These are phyloP conservation scores for Trichoderma koningiopsis DNA, from an alignment of 2,329 filamentous ascomycete species.

Conservation along the genomic window DNA sequence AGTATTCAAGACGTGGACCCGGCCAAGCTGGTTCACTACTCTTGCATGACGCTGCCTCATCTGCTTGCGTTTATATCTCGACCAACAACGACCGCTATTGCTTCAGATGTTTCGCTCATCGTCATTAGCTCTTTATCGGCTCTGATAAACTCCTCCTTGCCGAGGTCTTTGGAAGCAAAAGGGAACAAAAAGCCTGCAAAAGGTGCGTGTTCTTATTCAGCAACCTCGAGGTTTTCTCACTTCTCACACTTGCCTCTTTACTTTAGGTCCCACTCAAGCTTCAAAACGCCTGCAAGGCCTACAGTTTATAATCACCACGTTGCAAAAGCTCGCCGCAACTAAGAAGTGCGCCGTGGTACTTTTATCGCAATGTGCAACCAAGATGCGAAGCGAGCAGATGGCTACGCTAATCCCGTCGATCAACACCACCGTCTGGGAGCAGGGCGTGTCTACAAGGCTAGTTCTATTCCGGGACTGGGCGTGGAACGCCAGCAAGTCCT, in stretches of 20 bases:
- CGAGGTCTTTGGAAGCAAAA: constrained; percentile 54
- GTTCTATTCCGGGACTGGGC: constrained; percentile 79
- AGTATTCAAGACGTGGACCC: constrained; percentile 31
- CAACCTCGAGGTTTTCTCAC: not conserved
- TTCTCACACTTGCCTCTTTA: constrained; percentile 16
- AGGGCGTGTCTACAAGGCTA: constrained; percentile 70
- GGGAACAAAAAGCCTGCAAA: constrained; percentile 43
- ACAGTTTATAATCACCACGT: constrained; percentile 66
- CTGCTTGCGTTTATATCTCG: constrained; percentile 73
- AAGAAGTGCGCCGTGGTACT: constrained; percentile 73
- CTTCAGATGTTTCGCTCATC: constrained; percentile 64
- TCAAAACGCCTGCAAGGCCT: constrained; percentile 54
- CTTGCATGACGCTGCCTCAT: constrained; percentile 65
- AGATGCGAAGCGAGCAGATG: constrained; percentile 66
- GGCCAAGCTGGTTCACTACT: constrained; percentile 50
- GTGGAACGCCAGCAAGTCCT: constrained; percentile 49
- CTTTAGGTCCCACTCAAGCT: constrained; percentile 43
- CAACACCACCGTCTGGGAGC: constrained; percentile 78
- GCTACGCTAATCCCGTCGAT: constrained; percentile 76
- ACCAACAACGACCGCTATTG: constrained; percentile 65
- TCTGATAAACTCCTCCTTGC: constrained; percentile 76
- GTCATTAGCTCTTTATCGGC: constrained; percentile 79
- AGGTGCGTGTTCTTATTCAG: constrained; percentile 35
- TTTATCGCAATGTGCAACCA: constrained; percentile 80
- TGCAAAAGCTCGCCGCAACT: constrained; percentile 75